Evolutionary conservation across 129 eudicot species (phyloP).

Genomic region (Chrysanthemum lavandulifolium): DNA sequence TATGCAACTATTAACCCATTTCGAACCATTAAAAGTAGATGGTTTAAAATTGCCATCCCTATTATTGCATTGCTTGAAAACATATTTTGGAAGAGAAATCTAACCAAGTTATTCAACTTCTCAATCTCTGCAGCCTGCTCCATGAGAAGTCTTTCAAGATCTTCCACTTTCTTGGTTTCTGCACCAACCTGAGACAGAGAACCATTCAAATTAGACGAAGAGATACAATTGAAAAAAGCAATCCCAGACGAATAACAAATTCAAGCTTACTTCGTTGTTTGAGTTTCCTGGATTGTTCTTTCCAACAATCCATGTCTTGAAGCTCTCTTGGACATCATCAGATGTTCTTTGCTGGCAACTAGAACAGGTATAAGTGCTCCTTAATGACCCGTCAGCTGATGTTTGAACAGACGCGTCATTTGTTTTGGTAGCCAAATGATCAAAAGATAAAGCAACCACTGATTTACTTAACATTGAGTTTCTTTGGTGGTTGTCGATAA

Average conservation of each 20-base stretch:
- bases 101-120: constrained; percentile 67
- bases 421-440: constrained; percentile 75
- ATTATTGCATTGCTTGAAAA: background rate
- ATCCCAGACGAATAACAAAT: background rate
- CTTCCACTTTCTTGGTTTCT: constrained; percentile 54
- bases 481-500: constrained; percentile 78
- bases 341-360: constrained; percentile 59
- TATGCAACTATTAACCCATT: background rate
- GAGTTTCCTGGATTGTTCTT: constrained; percentile 30
- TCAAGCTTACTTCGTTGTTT: constrained; percentile 19
- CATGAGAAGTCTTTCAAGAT: constrained; percentile 65
- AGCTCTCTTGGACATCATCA: constrained; percentile 47
- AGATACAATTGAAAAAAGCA: background rate
- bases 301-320: constrained; percentile 47
- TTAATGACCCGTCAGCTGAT: constrained; percentile 23
- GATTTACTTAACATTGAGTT: constrained; percentile 61
- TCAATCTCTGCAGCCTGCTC: constrained; percentile 89
- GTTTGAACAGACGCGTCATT: constrained; percentile 67
- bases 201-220: background rate
- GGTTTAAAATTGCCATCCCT: background rate
- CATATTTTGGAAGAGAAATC: background rate
- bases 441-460: constrained; percentile 81
- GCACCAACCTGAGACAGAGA: constrained; percentile 39
- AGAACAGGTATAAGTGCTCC: constrained; percentile 46
- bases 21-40: background rate